Evolutionary conservation across 2,329 filamentous ascomycete genomes (phyloP), one percentile per base, ranked within the genome.

Genomic region (Fusarium sp.): DNA sequence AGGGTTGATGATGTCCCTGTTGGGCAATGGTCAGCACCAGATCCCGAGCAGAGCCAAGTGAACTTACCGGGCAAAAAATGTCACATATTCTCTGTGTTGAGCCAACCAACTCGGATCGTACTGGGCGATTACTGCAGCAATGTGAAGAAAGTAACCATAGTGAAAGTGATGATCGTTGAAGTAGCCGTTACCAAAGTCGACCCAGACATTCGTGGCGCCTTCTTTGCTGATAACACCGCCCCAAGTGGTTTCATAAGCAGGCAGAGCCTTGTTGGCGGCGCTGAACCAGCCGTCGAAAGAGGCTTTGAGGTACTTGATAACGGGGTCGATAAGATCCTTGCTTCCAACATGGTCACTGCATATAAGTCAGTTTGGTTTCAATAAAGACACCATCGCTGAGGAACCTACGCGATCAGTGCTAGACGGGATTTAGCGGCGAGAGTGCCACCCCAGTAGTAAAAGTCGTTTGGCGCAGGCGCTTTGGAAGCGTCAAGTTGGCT

Each of bases 151-250:
- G 35, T 58, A 58, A 18, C 55, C 55, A 20, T 58, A 58, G 24
- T 58, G 55, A 17, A 58, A 58, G 14, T 58, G 55, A 7, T 58
- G 55, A 38, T 58, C 55, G 18, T 58, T 58, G 31, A 28, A 58
- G 41, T 58, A 48, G 3, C 55, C 55, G 8, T 58, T 58, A 2
- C 55, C 55, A 38, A 15, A 58, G 15, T 58, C 55, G 8, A 58
- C 31, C 55, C 55, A 58, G 31, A n/a, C 18, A 44, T 58, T 48
- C 6, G 55, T 38, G 4, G 55, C 41, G 5, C 55, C 55, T 44
- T 38, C 55, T 58, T 58, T 58, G 2, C 10, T 38, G 1, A 58
- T 15, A 11, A 58, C 55, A 17, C 55, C 55, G 4, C 55, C 55
- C 55, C 55, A 58, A 4, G 41, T 35, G 2, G 55, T 48, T n/a